Base-by-base conservation (phyloP, 495 filamentous ascomycete genomes). In the Tirmania nivea region DNA sequence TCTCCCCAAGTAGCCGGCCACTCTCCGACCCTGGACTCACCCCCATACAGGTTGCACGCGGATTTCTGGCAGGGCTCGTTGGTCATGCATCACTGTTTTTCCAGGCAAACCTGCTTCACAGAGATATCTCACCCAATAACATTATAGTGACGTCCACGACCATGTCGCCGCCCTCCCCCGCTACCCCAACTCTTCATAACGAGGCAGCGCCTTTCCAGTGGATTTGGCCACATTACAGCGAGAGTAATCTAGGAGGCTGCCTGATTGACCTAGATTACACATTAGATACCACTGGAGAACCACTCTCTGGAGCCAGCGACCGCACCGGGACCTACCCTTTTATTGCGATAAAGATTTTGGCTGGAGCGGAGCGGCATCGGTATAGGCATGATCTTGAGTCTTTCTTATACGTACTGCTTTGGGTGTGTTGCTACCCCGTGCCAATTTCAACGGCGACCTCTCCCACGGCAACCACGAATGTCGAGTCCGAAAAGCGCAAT, bases 351-450 rank as follows among this genome's bases (percentile, higher is more conserved):
- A 52, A 59, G 16, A 47, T 58, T 17, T 17, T 49, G 16, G 57
- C 42, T 19, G 34, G 11, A 21, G 10, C 11, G 11, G 49, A 34
- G 1, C 31, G 20, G 1, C 59, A 61, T 34, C 50, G 25, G 12
- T 61, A 61, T 53, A 48, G 49, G 17, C 34, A 59, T 35, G 57
- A 61, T 48, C 53, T 61, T 10, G 57, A 61, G 45, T 60, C 57
- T 48, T 61, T 61, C 54, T 54, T 52, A 17, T 59, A 61, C 47
- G 56, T 45, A 12, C 7, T 45, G 12, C 39, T 45, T 17, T 45
- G 39, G 39, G 39, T 45, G 17, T 45, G 39, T 25, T 25, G 25
- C 25, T 25, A 25, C 25, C 25, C 25, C 5, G 25, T 25, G 25
- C 25, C 2, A 5, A 25, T 25, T 25, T 25, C 25, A 5, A 25